These are phyloP conservation scores for Taphrina populina DNA, from an alignment of 1,139 yeast genomes.

Conservation along the genomic window DNA sequence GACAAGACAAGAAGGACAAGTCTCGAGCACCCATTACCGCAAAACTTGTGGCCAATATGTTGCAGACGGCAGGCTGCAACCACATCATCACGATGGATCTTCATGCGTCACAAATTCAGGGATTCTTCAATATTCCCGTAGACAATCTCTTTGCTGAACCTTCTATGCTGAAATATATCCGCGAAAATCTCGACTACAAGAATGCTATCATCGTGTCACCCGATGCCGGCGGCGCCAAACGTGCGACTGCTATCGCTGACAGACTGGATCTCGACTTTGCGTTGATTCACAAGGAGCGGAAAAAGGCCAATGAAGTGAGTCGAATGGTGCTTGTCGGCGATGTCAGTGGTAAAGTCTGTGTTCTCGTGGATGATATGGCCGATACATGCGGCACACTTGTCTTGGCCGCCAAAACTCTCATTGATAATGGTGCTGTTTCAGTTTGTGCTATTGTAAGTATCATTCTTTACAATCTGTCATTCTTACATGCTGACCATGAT, in stretches of 20 bases:
- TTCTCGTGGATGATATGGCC: conserved; percentile 84
- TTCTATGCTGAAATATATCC: conserved; percentile 79
- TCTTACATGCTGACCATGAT: neutral
- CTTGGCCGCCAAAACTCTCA: conserved; percentile 84
- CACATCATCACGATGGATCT: conserved; percentile 96
- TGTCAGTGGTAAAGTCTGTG: conserved; percentile 79
- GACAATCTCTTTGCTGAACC: conserved; percentile 96
- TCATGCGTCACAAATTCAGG: conserved; percentile 97
- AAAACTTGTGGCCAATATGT: conserved; percentile 79
- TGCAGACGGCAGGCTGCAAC: conserved; percentile 94
- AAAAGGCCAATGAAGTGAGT: conserved; percentile 80
- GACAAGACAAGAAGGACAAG: conserved; percentile 96
- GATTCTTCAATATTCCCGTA: conserved; percentile 95
- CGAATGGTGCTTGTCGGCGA: conserved; percentile 97
- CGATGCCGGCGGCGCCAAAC: conserved; percentile 98
- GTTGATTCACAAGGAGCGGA: conserved; percentile 88
- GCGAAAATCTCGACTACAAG: conserved; percentile 50
- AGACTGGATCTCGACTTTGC: conserved; percentile 87
- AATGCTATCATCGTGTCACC: conserved; percentile 90
- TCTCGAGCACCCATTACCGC: conserved; percentile 97
- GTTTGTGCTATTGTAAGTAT: conserved; percentile 72
- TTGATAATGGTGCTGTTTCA: conserved; percentile 85
- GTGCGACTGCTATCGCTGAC: conserved; percentile 94
- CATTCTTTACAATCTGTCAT: neutral
- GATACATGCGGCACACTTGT: conserved; percentile 93